Evolutionary conservation across 495 filamentous ascomycete species (phyloP), one percentile per base, ranked within the genome.

Genomic region (Talaromyces nanjingensis): DNA sequence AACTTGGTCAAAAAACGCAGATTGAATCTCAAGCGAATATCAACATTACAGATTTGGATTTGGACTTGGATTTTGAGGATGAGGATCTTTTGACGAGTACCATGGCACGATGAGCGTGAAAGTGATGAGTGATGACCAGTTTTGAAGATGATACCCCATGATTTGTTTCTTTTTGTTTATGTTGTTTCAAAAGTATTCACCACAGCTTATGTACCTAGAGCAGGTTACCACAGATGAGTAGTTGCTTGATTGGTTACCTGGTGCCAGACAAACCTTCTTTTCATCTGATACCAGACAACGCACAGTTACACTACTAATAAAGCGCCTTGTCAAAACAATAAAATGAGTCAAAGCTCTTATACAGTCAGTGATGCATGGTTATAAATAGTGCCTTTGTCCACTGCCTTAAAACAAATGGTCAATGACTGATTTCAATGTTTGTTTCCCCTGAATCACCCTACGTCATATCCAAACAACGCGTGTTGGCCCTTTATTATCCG

Each of bases 21-120:
- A 62, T 49, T 31, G 37, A 24, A 11, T 47, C 55, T 8, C 55
- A 58, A 53, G 24, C 29, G 12, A 22, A 33, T 34, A 33, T 62
- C 5, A 33, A 62, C 18, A 33, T 20, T 24, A 34, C 60, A 14
- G 60, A 62, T 14, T 33, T 29, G 60, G 60, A 62, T 16, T 4
- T 54, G 9, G 60, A 62, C 42, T 53, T 62, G 45, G 45, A 62
- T 25, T 62, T 62, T 62, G 60, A 54, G 18, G 60, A 62, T 34
- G 60, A 62, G 6, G 60, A 62, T 22, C 24, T 62, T 62, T 37
- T 62, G 25, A 62, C 45, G 45, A 62, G 60, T 49, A 62, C 60
- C 29, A 20, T 53, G 20, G 20, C 59, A 7, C 33, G 34, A 60
- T 60, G 29, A 59, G 24, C 16, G 39, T 45, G 4, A 18, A 9